phyloP scores from a whole-genome alignment of 78 protist species.

The Dictyostelium discoideum region DNA sequence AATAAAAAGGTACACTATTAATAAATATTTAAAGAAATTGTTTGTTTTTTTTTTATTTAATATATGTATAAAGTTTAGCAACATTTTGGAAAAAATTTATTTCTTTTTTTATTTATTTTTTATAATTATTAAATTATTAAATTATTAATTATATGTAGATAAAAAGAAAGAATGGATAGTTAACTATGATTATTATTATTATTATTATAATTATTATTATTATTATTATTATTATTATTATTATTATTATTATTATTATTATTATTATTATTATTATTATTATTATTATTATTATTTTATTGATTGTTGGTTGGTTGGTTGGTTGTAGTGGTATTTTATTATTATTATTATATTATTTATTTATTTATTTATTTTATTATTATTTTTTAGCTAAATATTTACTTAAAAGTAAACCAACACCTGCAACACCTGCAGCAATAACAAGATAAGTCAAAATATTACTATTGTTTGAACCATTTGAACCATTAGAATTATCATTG shows the following conservation, averaged over 20 bases:
- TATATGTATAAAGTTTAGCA: not conserved
- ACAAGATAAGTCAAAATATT: not conserved
- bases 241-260: not conserved
- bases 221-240: too few relatives aligned
- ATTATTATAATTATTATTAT: not conserved
- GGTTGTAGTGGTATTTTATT: too few relatives aligned
- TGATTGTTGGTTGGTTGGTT: too few relatives aligned
- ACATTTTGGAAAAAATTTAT: not conserved
- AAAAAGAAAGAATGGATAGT: not conserved
- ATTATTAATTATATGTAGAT: not conserved
- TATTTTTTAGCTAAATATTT: not conserved
- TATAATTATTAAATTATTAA: not conserved
- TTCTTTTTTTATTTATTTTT: not conserved
- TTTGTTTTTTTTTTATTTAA: too few relatives aligned
- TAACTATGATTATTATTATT: conserved; percentile 7
- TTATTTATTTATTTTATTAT: not conserved
- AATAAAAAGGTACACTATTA: too few relatives aligned
- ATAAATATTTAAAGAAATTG: too few relatives aligned
- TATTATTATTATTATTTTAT: too few relatives aligned
- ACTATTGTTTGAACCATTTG: not conserved
- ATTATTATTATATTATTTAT: not conserved
- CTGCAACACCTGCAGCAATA: not conserved
- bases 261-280: not conserved
- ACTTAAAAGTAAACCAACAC: not conserved
- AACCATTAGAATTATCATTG: not conserved